phyloP scores from a whole-genome alignment of 495 filamentous ascomycete genomes.

The Jackrogersella minutella region DNA sequence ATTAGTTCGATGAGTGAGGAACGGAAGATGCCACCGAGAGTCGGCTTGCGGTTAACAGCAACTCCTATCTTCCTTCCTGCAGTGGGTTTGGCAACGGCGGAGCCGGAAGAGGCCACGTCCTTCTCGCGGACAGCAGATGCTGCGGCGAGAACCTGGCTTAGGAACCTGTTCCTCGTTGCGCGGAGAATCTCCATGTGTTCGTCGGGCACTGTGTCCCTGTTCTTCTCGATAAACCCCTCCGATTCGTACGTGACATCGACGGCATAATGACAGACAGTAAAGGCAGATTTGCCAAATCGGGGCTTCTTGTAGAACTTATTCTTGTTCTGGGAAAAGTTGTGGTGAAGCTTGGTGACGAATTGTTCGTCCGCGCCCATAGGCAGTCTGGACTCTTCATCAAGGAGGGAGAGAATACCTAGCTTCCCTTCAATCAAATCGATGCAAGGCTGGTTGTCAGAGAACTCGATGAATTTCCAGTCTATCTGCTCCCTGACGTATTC shows the following conservation, averaged over 20 bases:
- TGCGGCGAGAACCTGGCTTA: slow-evolving; percentile 83
- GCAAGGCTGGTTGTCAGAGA: slow-evolving; percentile 99
- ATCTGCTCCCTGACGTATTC: slow-evolving; percentile 97
- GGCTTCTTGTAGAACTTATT: slow-evolving; percentile 99
- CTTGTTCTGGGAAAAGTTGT: slow-evolving; percentile 90
- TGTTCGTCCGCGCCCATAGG: slow-evolving; percentile 98
- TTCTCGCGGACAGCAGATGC: slow-evolving; percentile 89
- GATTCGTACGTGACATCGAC: slow-evolving; percentile 99
- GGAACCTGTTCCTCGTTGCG: slow-evolving; percentile 84
- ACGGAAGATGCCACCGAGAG: slow-evolving; percentile 97
- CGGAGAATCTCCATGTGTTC: slow-evolving; percentile 94
- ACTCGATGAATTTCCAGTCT: slow-evolving; percentile 99
- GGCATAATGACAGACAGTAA: slow-evolving; percentile 99
- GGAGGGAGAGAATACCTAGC: slow-evolving; percentile 86
- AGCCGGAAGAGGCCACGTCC: slow-evolving; percentile 72
- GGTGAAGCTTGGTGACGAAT: slow-evolving; percentile 96
- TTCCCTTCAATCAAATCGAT: slow-evolving; percentile 99
- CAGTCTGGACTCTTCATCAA: slow-evolving; percentile 95
- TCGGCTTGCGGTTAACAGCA: slow-evolving; percentile 94
- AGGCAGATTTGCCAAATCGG: slow-evolving; percentile 94
- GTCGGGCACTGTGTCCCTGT: slow-evolving; percentile 97
- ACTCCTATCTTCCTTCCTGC: slow-evolving; percentile 86
- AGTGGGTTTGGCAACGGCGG: slow-evolving; percentile 72
- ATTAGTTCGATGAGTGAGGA: slow-evolving; percentile 98
- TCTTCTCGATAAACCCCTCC: slow-evolving; percentile 99